Base-by-base conservation (phyloP, 2,329 filamentous ascomycete species). In the Chaetomiaceae sp. region DNA sequence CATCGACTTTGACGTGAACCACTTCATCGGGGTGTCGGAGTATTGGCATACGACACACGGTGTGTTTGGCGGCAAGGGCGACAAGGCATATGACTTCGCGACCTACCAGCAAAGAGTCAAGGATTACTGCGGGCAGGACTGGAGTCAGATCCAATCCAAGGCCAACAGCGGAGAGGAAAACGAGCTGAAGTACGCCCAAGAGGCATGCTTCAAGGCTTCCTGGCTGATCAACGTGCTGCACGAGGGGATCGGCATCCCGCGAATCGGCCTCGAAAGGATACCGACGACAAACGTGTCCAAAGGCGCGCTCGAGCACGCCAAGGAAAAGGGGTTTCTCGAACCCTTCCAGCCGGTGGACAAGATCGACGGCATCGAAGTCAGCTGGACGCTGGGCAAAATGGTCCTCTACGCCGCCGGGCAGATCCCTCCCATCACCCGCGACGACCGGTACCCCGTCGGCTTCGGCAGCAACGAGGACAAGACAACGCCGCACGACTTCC, bases 41-140 rank as follows among this genome's bases (percentile, higher is more conserved):
- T 99, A 95, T 71, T 99, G 94, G 92, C 94, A 99, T 69, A 95
- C 92, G 0, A 99, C 94, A 0, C 94, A 99, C 64, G 91, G 94
- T 51, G 86, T 97, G 2, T 97, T 99, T 63, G 84, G 83, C 4
- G 84, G 89, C 59, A 79, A 82, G 57, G 86, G 88, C 61, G 88
- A 91, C 61, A 86, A 89, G 61, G 83, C 88, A 0, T 99, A 97
- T 68, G 91, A 97, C 65, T 89, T 96, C 61, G 82, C 85, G 57
- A 91, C 88, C 0, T 99, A 97, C 64, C 91, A 97, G 66, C 78
- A 86, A 58, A 83, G 87, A 33, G 94, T 97, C 4, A 80, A 85
- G 56, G 82, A 89, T 6, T 97, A 95, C 65, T 99, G 94, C 69
- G 85, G 81, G 40, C 84, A 86, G 62, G 82, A 90, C 51, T 99